Percentiles rank a stretch among this genome's conserved stretches.
Evolutionary conservation across 306 rosid species (phyloP).

Genomic region (Medicago lupulina): DNA sequence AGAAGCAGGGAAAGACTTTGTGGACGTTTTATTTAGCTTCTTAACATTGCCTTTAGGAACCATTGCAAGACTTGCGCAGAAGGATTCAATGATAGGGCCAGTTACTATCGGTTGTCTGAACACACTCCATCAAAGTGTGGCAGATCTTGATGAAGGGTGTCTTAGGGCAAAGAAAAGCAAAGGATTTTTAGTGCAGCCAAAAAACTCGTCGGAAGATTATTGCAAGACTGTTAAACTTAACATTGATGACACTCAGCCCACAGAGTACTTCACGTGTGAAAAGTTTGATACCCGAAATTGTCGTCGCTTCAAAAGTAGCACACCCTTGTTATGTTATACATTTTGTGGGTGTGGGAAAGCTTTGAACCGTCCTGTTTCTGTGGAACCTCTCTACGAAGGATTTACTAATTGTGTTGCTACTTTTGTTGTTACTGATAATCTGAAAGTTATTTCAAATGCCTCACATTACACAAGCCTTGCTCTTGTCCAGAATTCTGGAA

Average conservation of each 20-base stretch:
- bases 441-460: neutral
- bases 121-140: neutral
- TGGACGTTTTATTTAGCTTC: neutral
- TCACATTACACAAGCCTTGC: neutral
- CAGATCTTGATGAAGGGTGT: neutral
- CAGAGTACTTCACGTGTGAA: too few relatives aligned
- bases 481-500: neutral
- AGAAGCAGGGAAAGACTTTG: neutral
- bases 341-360: too few relatives aligned
- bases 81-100: neutral
- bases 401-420: neutral
- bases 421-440: neutral
- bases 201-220: too few relatives aligned
- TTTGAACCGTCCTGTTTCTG: too few relatives aligned
- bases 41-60: neutral
- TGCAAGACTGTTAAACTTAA: neutral
- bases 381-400: neutral
- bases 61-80: neutral
- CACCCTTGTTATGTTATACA: fast-evolving
- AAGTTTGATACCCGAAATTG: fast-evolving
- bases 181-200: neutral
- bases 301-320: too few relatives aligned
- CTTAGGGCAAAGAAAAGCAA: too few relatives aligned
- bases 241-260: too few relatives aligned
- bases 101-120: neutral